Evolutionary conservation across 2,329 filamentous ascomycete genomes (phyloP).

Genomic region (Huntiella bhutanensis): DNA sequence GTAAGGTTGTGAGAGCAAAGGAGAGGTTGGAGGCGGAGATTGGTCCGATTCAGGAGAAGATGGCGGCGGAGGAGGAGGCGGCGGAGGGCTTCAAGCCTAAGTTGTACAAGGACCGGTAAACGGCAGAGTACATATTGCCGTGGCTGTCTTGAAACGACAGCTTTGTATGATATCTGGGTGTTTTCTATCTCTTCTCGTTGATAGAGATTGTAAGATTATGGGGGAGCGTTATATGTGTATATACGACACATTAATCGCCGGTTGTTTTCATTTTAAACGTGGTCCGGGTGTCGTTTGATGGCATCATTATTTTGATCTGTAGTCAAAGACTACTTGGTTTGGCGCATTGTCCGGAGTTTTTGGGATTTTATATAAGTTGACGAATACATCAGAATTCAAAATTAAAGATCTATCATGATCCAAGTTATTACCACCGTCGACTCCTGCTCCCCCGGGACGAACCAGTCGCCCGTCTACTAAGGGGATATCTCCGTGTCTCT

Average conservation of each 20-base stretch:
- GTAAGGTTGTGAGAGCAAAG: slow-evolving; percentile 79
- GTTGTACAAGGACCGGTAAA: slow-evolving; percentile 68
- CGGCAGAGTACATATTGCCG: neutral
- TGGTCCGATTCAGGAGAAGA: slow-evolving; percentile 49
- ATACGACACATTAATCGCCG: too few relatives aligned
- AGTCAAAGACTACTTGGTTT: neutral
- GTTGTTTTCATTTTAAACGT: too few relatives aligned
- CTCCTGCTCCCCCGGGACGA: neutral
- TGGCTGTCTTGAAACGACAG: neutral
- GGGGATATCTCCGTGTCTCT: neutral
- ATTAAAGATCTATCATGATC: neutral
- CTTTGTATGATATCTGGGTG: slow-evolving; percentile 5
- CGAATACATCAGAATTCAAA: slow-evolving; percentile 1
- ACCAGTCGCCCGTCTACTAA: neutral
- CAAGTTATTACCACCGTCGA: neutral
- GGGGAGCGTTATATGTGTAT: neutral
- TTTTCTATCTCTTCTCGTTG: slow-evolving; percentile 1
- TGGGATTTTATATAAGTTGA: slow-evolving; percentile 2
- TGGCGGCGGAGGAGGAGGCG: slow-evolving; percentile 56
- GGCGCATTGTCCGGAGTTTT: slow-evolving; percentile 6
- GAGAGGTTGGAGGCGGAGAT: slow-evolving; percentile 85
- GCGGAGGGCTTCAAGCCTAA: slow-evolving; percentile 87
- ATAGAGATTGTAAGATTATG: slow-evolving; percentile 7
- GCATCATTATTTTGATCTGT: neutral
- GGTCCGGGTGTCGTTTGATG: neutral